These are phyloP conservation scores for Saprolegnia parasitica DNA, from an alignment of 352 stramenopile species.

Conservation along the genomic window DNA sequence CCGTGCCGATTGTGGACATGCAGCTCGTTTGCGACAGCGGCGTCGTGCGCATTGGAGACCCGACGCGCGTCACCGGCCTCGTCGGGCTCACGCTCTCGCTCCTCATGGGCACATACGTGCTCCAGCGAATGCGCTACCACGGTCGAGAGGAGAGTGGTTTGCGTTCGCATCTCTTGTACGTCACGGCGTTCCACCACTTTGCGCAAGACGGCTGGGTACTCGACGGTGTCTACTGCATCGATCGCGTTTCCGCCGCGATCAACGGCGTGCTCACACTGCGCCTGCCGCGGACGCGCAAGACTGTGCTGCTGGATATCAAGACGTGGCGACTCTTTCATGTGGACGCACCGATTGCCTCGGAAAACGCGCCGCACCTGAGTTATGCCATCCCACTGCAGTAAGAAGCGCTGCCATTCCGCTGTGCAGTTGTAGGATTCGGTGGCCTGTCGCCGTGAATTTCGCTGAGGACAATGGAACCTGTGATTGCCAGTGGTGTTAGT, in stretches of 20 bases:
- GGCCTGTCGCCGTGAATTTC: too few species aligned
- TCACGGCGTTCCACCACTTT: constrained; percentile 3
- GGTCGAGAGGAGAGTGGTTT: background rate
- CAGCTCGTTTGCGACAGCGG: constrained; percentile 22
- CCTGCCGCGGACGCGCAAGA: background rate
- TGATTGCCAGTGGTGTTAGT: too few species aligned
- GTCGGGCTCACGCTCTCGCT: background rate
- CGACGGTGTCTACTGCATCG: constrained; percentile 16
- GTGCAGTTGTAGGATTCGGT: too few species aligned
- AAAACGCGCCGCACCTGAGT: background rate
- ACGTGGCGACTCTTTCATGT: constrained; percentile 14
- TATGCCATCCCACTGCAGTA: background rate
- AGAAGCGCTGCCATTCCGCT: too few species aligned
- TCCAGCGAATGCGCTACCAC: constrained; percentile 1
- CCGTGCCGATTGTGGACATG: constrained; percentile 7
- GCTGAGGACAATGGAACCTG: too few species aligned
- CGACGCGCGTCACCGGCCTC: background rate
- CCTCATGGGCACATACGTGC: background rate
- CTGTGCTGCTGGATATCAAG: constrained; percentile 21
- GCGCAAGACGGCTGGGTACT: background rate
- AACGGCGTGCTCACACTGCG: constrained; percentile 7
- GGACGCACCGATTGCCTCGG: background rate
- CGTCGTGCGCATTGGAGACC: constrained; percentile 6
- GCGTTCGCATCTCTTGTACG: constrained; percentile 8
- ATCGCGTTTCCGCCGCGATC: constrained; percentile 8